Base-by-base conservation (phyloP, 768 basidiomycete genomes). In the Kwoniella mangroviensis region DNA sequence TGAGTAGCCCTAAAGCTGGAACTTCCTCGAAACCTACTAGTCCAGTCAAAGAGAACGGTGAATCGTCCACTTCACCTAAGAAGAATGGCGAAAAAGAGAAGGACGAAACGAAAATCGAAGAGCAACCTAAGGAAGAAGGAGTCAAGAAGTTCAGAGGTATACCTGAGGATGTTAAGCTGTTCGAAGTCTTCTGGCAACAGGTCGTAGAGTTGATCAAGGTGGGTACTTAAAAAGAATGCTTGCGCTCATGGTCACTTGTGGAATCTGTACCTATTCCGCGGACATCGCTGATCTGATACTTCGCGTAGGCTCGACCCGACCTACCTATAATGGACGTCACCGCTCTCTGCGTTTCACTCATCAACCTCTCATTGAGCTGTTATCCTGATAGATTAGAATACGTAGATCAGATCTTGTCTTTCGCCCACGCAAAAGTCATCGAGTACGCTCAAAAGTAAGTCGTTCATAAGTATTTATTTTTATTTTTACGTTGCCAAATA, bases 161-260 rank as follows among this genome's bases (percentile, higher is more conserved):
- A 53, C 97, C 97, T 9, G 92, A 94, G 81, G 88, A 98, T 73
- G 97, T 97, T 24, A 92, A 91, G 79, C 84, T 99, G 62, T 99
- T 99, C 72, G 97, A 99, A 81, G 94, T 98, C 12, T 99, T 98
- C 82, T 99, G 97, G 96, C 90, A 92, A 73, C 97, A 99, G 82
- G 93, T 98, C 5, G 95, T 98, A 12, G 91, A 97, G 81, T 88
- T 99, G 28, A 95, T 99, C 86, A 97, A 95, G 88, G 94, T 93
- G 74, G 21, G 87, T 80, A 21, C 19, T 4, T 19, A n/a, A n/a
- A 34, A 34, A 7, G 6, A 34, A 6, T 34, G 34, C 34, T 34
- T 34, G 9, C 34, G 6, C 34, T 1, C 1, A 34, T 34, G 34
- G n/a, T n/a, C n/a, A n/a, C n/a, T n/a, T n/a, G n/a, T n/a, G n/a